These are phyloP conservation scores for Fusarium sp. DNA, from an alignment of 2,329 filamentous ascomycete species.

Conservation along the genomic window DNA sequence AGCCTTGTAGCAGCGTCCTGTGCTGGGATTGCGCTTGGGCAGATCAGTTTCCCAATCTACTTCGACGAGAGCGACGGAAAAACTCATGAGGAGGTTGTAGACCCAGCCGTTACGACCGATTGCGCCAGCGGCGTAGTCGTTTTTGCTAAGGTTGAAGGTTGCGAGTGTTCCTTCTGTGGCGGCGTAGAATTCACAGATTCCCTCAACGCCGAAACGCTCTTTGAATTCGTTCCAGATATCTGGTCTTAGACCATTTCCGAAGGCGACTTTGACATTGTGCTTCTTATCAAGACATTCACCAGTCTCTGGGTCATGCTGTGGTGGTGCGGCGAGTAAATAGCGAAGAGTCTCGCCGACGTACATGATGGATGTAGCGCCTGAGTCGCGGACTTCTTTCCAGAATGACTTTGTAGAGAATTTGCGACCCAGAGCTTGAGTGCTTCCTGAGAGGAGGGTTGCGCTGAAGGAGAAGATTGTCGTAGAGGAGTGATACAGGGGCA, in stretches of 20 bases:
- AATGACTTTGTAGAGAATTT: constrained; percentile 83
- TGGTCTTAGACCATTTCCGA: constrained; percentile 86
- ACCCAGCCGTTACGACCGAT: constrained; percentile 79
- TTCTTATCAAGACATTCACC: constrained; percentile 77
- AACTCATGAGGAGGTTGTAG: constrained; percentile 64
- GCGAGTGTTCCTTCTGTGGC: constrained; percentile 78
- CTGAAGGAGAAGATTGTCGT: constrained; percentile 77
- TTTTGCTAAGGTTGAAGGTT: constrained; percentile 78
- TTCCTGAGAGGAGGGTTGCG: constrained; percentile 68
- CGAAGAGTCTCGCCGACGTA: constrained; percentile 91
- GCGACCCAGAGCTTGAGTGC: constrained; percentile 76
- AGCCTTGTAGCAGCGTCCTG: constrained; percentile 74
- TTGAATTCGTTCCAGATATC: constrained; percentile 90
- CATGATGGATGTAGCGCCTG: constrained; percentile 79
- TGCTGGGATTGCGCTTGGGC: constrained; percentile 74
- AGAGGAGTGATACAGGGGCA: constrained; percentile 91
- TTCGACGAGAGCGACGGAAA: constrained; percentile 68
- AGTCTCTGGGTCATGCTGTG: constrained; percentile 69
- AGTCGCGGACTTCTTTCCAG: constrained; percentile 79
- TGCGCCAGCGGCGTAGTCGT: constrained; percentile 79
- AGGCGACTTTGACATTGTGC: constrained; percentile 78
- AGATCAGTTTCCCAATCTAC: constrained; percentile 77
- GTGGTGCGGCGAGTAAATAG: constrained; percentile 78
- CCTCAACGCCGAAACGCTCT: constrained; percentile 79
- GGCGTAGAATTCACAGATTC: constrained; percentile 84